Conservation (phyloP, 495 filamentous ascomycete species). For the Penicillium longicatenatum region DNA sequence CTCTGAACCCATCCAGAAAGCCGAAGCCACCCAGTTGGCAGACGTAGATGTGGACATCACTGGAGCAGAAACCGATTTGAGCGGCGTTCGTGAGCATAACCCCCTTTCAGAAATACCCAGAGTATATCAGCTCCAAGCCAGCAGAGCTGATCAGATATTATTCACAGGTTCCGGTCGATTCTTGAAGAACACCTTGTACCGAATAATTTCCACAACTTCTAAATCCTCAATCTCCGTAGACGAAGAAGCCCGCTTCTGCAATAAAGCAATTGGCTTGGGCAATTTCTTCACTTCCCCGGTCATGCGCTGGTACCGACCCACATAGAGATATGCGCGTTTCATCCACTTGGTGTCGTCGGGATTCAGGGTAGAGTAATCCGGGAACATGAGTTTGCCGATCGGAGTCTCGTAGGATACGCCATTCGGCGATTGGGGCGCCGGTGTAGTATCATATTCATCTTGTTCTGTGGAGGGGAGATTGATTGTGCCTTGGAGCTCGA, state of each 20-base stretch:
- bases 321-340: slow-evolving; percentile 83
- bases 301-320: slow-evolving; percentile 87
- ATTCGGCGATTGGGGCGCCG: slow-evolving; percentile 14
- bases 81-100: neutral
- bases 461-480: slow-evolving; percentile 49
- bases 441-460: slow-evolving; percentile 16
- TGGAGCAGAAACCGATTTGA: neutral
- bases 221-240: slow-evolving; percentile 45
- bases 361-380: slow-evolving; percentile 60
- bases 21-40: neutral
- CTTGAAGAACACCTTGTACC: slow-evolving; percentile 87
- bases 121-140: neutral
- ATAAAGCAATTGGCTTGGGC: slow-evolving; percentile 71
- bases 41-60: neutral
- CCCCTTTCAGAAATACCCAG: neutral
- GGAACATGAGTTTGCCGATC: slow-evolving; percentile 79
- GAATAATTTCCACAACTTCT: slow-evolving; percentile 83
- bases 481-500: slow-evolving; percentile 89
- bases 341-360: slow-evolving; percentile 70
- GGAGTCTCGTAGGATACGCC: slow-evolving; percentile 45
- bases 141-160: slow-evolving; percentile 24
- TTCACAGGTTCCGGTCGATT: slow-evolving; percentile 84
- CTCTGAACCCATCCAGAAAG: neutral
- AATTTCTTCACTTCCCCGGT: slow-evolving; percentile 90
- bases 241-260: slow-evolving; percentile 39